Evolutionary conservation across 2,329 filamentous ascomycete species (phyloP), one percentile per base, ranked within the genome.

Genomic region (Cytospora schulzeri): DNA sequence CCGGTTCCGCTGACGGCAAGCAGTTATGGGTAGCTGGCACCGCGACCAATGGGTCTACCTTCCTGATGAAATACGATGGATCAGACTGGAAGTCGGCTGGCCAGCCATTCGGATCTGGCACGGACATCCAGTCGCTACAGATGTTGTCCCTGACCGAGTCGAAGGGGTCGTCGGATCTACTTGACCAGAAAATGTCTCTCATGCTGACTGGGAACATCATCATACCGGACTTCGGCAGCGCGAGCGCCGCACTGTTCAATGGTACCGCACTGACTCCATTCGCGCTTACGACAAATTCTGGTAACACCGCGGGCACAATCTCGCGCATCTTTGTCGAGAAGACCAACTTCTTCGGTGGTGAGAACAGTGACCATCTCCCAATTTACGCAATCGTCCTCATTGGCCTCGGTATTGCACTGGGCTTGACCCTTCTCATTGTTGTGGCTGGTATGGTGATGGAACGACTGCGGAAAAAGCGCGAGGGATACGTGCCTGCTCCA

Each of bases 221-320:
- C 68, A 82, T 98, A 22, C 86, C 90, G 0, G 79, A 80, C 57
- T 93, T 93, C 73, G 93, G 94, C 65, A 89, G 88, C 64, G 92
- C 90, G 7, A 96, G 94, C 17, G 93, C 92, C 11, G 94, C 89
- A 9, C 80, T 97, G 31, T 99, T 91, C 80, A 92, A 98, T 72
- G 95, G 95, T 71, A 92, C 88, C 14, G 79, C 81, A 3, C 88
- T 94, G 73, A 82, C 82, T 59, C 94, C 95, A 0, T 97, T 94
- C 75, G 85, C 92, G 50, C 84, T 99, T 51, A 91, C 93, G 2
- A 90, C 87, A 54, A 89, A 83, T 65, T 77, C 83, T 15, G 83
- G 87, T 71, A 87, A 87, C 65, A 81, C 82, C 15, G 80, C 86
- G 14, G 92, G 93, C 57, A 93, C 87, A 71, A 85, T 99, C 71